Percentiles rank a stretch among this genome's conserved stretches.
These are phyloP conservation scores for Metschnikowia chrysomelidarum DNA, from an alignment of 805 yeast species.

Conservation along the genomic window DNA sequence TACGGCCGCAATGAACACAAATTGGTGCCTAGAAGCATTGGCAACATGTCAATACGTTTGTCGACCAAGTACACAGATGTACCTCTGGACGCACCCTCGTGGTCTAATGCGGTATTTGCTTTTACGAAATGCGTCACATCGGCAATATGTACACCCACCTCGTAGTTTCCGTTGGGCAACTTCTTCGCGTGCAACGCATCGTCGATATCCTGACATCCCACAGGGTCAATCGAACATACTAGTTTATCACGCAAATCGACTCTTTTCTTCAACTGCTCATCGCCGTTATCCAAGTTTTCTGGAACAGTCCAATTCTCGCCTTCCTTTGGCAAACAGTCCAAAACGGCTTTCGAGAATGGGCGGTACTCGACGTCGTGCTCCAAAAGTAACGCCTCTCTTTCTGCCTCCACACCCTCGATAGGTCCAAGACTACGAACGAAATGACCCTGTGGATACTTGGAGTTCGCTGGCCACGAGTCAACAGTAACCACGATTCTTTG, in stretches of 20 bases:
- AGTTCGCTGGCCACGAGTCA: conserved; percentile 86
- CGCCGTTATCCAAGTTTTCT: conserved; percentile 50
- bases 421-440: conserved; percentile 87
- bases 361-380: conserved; percentile 97
- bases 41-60: conserved; percentile 98
- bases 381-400: conserved; percentile 87
- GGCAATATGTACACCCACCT: conserved; percentile 98
- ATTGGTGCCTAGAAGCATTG: conserved; percentile 91
- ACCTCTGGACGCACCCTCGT: conserved; percentile 96
- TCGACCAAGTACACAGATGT: conserved; percentile 96
- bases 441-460: conserved; percentile 92
- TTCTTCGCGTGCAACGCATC: conserved; percentile 89
- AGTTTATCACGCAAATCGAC: conserved; percentile 83
- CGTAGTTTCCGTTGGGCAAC: conserved; percentile 90
- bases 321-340: conserved; percentile 88
- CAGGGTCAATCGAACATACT: conserved; percentile 96
- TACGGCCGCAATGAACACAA: conserved; percentile 92
- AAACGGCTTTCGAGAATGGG: conserved; percentile 89
- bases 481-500: conserved; percentile 89
- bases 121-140: conserved; percentile 97
- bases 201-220: conserved; percentile 97
- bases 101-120: conserved; percentile 86
- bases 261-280: conserved; percentile 59
- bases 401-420: conserved; percentile 90
- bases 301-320: conserved; percentile 95